A percentile compares a stretch with the other conserved stretches of the same genome.
phyloP scores from a whole-genome alignment of 495 filamentous ascomycete genomes.

The Lasiosphaeris hirsuta region DNA sequence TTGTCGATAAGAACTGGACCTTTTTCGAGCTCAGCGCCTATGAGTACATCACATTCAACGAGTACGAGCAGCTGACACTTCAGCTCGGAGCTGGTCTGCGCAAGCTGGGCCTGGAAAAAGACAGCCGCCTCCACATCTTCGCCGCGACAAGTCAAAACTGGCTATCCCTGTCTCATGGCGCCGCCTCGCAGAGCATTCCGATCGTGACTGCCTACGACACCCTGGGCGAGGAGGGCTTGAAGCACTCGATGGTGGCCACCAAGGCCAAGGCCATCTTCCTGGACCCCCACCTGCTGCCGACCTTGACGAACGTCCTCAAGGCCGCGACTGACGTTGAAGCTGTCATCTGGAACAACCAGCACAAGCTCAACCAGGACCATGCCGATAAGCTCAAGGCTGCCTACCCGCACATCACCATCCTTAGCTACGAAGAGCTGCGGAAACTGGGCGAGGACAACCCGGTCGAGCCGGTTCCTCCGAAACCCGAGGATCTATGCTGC shows the following conservation, averaged over 20 bases:
- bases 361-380: conserved; percentile 71
- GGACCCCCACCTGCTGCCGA: conserved; percentile 77
- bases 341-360: conserved; percentile 85
- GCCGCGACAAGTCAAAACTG: conserved; percentile 84
- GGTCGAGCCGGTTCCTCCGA: conserved; percentile 75
- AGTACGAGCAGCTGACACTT: conserved; percentile 76
- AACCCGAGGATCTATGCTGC: conserved; percentile 85
- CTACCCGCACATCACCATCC: conserved; percentile 64
- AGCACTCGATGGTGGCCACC: conserved; percentile 88
- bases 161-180: conserved; percentile 61
- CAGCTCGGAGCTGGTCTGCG: conserved; percentile 74
- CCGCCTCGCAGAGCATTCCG: conserved; percentile 57
- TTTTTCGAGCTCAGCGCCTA: conserved; percentile 93
- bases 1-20: conserved; percentile 94
- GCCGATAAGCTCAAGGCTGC: conserved; percentile 74
- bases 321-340: conserved; percentile 73
- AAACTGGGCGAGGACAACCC: conserved; percentile 81
- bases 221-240: conserved; percentile 86
- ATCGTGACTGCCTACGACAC: conserved; percentile 78
- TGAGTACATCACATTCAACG: conserved; percentile 79
- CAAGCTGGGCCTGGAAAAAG: conserved; percentile 72
- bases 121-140: conserved; percentile 79
- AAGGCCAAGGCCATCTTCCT: conserved; percentile 84
- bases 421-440: conserved; percentile 81
- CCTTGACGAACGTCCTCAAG: conserved; percentile 75